Evolutionary conservation across 2,329 filamentous ascomycete species (phyloP).

Genomic region (Achaetomium macrosporum): DNA sequence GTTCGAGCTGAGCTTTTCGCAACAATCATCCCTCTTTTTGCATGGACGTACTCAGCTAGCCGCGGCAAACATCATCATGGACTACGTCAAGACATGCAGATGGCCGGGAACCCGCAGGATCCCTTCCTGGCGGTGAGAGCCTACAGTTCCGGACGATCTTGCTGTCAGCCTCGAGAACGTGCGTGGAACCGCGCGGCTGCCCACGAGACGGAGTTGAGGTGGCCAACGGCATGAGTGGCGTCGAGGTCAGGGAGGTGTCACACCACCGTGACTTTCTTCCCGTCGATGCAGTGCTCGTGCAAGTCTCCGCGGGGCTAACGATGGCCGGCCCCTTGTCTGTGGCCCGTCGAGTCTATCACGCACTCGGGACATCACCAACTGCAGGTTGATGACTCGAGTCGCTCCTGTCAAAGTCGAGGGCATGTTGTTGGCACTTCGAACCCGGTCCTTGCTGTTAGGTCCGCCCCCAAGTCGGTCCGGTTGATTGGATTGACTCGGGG

Average conservation of each 20-base stretch:
- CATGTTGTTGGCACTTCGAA: neutral
- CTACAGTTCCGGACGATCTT: neutral
- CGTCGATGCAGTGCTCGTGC: neutral
- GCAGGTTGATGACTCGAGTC: neutral
- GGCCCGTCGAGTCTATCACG: constrained; percentile 6
- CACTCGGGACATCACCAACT: constrained; percentile 6
- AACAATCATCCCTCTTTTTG: neutral
- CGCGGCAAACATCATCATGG: neutral
- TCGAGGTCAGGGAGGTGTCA: neutral
- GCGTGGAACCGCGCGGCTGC: neutral
- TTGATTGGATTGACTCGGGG: constrained; percentile 6
- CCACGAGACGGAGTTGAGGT: neutral
- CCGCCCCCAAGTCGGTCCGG: neutral
- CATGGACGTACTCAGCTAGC: neutral
- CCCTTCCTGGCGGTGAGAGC: constrained; percentile 1
- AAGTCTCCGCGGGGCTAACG: neutral
- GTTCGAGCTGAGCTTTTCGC: neutral
- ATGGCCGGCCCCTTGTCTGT: constrained; percentile 2
- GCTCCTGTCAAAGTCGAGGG: neutral
- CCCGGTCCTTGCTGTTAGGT: neutral
- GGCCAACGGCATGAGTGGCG: constrained; percentile 8
- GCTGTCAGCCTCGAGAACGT: neutral
- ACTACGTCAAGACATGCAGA: neutral
- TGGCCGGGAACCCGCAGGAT: constrained; percentile 6
- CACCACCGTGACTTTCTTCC: neutral